A percentile compares a stretch with the other conserved stretches of the same genome.
These are phyloP conservation scores for Panicum virgatum DNA, from an alignment of 202 grass and related monocot species.

Conservation along the genomic window DNA sequence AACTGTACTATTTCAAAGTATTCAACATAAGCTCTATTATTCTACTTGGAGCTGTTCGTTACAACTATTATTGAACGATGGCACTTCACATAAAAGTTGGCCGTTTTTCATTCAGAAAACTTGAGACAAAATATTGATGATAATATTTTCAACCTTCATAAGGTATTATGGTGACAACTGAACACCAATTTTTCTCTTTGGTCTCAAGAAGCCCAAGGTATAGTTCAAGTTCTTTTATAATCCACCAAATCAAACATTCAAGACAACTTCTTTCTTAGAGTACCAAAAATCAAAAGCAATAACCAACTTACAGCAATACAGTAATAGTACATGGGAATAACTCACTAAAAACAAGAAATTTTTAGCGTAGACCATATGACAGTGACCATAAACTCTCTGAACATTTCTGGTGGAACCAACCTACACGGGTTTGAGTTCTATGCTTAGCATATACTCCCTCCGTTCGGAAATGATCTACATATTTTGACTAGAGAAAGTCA, in stretches of 20 bases:
- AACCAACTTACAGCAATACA: not conserved
- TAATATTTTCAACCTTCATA: not conserved
- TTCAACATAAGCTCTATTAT: slow-evolving; percentile 1
- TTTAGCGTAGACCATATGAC: not conserved
- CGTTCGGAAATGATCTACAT: no score
- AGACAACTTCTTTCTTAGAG: not conserved
- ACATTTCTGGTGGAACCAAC: not conserved
- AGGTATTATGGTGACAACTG: not conserved
- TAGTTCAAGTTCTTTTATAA: not conserved
- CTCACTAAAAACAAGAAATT: not conserved
- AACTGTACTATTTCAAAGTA: not conserved
- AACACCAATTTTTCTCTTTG: not conserved
- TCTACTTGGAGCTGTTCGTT: not conserved
- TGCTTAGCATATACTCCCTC: no score
- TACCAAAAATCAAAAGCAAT: not conserved
- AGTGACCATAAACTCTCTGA: not conserved
- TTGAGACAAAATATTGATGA: not conserved
- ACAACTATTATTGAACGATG: not conserved
- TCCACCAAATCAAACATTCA: not conserved
- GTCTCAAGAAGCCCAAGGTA: not conserved
- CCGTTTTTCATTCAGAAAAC: not conserved
- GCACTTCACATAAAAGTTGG: not conserved
- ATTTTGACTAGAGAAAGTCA: no score
- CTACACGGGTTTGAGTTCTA: no score
- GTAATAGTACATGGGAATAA: not conserved